A percentile compares a stretch with the other conserved stretches of the same genome.
These are phyloP conservation scores for Aureobasidium mangrovei DNA, from an alignment of 2,329 filamentous ascomycete species.

Conservation along the genomic window DNA sequence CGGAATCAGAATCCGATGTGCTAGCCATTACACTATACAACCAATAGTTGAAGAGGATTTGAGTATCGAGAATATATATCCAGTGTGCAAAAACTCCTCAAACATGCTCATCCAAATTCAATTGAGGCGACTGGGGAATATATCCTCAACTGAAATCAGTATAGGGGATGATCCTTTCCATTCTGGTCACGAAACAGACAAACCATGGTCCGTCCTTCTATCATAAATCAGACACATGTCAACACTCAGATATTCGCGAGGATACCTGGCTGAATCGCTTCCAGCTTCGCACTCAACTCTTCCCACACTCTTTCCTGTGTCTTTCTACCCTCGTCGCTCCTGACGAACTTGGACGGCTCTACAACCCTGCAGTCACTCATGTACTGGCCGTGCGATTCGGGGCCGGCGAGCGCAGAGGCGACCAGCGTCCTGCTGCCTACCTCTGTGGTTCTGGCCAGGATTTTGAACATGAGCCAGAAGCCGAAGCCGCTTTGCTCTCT, in stretches of 20 bases:
- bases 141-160: too few relatives aligned
- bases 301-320: conserved; percentile 32
- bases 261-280: conserved; percentile 30
- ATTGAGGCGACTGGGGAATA: too few relatives aligned
- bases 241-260: conserved; percentile 16
- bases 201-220: too few relatives aligned
- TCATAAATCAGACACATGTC: neutral
- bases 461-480: conserved; percentile 21
- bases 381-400: conserved; percentile 34
- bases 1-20: conserved; percentile 14
- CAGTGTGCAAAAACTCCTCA: too few relatives aligned
- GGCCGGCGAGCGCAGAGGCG: conserved; percentile 28
- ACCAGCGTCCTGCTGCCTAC: conserved; percentile 35
- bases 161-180: too few relatives aligned
- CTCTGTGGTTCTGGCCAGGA: conserved; percentile 32
- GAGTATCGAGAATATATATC: neutral
- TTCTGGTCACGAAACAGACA: too few relatives aligned
- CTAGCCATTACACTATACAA: conserved; percentile 15
- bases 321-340: conserved; percentile 29
- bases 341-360: conserved; percentile 26
- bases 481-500: conserved; percentile 26
- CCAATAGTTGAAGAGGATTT: neutral
- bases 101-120: too few relatives aligned
- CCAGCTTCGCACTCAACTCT: conserved; percentile 32
- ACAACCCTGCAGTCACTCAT: conserved; percentile 28